Evolutionary conservation across 176 grass and related monocot species (phyloP), one percentile per base, ranked within the genome.

Genomic region (Phoenix dactylifera): DNA sequence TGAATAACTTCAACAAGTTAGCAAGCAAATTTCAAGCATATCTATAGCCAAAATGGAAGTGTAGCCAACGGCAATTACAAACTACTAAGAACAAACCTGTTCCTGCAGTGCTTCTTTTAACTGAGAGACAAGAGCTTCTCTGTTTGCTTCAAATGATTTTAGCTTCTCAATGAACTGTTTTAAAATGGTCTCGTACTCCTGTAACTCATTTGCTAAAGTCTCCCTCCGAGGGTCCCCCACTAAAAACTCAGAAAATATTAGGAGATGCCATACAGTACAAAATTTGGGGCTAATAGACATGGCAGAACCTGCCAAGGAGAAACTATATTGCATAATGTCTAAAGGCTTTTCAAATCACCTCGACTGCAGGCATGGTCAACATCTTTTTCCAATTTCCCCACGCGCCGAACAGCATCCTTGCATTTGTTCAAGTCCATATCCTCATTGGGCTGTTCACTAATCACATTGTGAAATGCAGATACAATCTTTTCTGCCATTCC

Each of bases 311-410:
- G 15, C 50, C 20, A 63, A 30, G 24, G 26, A 7, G 50, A 29
- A 23, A 51, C 5, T 26, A 72, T 0, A 51, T 49, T n/a, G 58
- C 18, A 50, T 30, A 44, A 51, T 23, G 17, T 62, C 24, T 62
- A 22, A 15, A 22, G n/a, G 52, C 25, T 66, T 59, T 60, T 74
- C 65, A 54, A 59, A 77, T 49, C 60, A 91, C 93, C 84, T 81
- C 86, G 72, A 59, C 29, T 88, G 52, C 76, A 92, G 12, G 82
- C 84, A 16, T 59, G 74, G 63, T 80, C 67, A 59, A 92, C 79
- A 61, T 98, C 84, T 75, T 86, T 92, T 65, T 91, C 88, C 73
- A 83, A 76, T 73, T 92, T 98, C 56, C 62, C 84, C 66, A 92
- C 68, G 60, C 32, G 68, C 22, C 69, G 64, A 52, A 85, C 78